Conservation (phyloP, 371 early-diverging fungal species). For the Mucor saturninus region DNA sequence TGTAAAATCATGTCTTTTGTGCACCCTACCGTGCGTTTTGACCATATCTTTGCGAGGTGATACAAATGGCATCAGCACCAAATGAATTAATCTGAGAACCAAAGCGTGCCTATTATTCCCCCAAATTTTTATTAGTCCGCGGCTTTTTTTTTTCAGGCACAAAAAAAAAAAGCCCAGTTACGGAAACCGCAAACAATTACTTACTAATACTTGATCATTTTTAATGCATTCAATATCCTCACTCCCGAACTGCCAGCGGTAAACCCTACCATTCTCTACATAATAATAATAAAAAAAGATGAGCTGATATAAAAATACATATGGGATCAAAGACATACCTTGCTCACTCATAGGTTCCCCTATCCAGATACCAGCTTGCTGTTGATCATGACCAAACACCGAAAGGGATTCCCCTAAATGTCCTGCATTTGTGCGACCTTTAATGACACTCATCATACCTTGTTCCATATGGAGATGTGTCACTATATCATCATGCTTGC, state of each 20-base stretch:
- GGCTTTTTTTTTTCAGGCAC: conserved; percentile 15
- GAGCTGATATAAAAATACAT: not conserved
- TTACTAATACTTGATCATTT: conserved; percentile 23
- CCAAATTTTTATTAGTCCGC: conserved; percentile 1
- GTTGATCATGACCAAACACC: conserved; percentile 19
- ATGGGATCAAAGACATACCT: conserved; percentile 26
- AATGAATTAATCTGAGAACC: conserved; percentile 39
- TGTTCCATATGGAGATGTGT: conserved; percentile 15
- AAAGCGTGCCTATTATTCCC: conserved; percentile 37
- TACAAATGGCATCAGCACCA: conserved; percentile 29
- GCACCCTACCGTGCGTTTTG: conserved; percentile 34
- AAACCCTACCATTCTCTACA: conserved; percentile 46
- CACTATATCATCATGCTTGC: conserved; percentile 1
- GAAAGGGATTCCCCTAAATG: conserved; percentile 48
- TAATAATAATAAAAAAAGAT: not conserved
- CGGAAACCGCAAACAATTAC: not conserved
- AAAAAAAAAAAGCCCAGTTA: not conserved
- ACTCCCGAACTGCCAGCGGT: conserved; percentile 27
- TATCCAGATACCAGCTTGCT: conserved; percentile 38
- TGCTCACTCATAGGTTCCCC: conserved; percentile 54
- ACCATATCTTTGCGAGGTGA: conserved; percentile 44
- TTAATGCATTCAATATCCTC: conserved; percentile 26
- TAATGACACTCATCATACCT: conserved; percentile 25
- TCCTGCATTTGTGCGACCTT: conserved; percentile 44
- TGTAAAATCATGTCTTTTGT: conserved; percentile 2